Evolutionary conservation across 2,329 filamentous ascomycete genomes (phyloP).

Genomic region (Cryphonectria radicalis): DNA sequence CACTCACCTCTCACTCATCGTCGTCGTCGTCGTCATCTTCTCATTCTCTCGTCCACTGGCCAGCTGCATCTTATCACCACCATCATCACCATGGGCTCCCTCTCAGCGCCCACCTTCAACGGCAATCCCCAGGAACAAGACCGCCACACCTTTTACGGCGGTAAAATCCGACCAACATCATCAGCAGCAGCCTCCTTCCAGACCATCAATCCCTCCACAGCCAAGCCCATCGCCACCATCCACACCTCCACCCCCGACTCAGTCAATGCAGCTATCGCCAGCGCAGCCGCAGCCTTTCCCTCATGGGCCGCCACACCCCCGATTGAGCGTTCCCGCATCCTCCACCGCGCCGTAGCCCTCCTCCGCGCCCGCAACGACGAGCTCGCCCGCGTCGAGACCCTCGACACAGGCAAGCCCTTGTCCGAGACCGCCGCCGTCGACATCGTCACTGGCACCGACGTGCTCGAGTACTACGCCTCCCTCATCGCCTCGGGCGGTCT

Average conservation of each 20-base stretch:
- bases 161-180: conserved; percentile 65
- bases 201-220: conserved; percentile 75
- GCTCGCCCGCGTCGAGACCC: conserved; percentile 77
- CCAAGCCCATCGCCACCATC: conserved; percentile 70
- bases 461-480: conserved; percentile 85
- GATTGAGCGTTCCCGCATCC: conserved; percentile 75
- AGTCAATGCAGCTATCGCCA: conserved; percentile 72
- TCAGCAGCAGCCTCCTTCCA: conserved; percentile 67
- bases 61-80: conserved; percentile 6
- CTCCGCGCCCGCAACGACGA: conserved; percentile 78
- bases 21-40: neutral
- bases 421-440: conserved; percentile 86
- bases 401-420: conserved; percentile 85
- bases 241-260: conserved; percentile 69
- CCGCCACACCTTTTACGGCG: conserved; percentile 76
- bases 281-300: conserved; percentile 73
- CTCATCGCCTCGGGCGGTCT: conserved; percentile 76
- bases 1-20: no score
- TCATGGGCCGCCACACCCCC: conserved; percentile 77
- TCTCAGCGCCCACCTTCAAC: conserved; percentile 1
- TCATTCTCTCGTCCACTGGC: neutral
- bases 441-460: conserved; percentile 80
- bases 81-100: conserved; percentile 20
- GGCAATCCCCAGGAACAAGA: conserved; percentile 33
- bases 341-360: conserved; percentile 75